Base-by-base conservation (phyloP, 257 asterid genomes). In the Solanum megistacrolobum region DNA sequence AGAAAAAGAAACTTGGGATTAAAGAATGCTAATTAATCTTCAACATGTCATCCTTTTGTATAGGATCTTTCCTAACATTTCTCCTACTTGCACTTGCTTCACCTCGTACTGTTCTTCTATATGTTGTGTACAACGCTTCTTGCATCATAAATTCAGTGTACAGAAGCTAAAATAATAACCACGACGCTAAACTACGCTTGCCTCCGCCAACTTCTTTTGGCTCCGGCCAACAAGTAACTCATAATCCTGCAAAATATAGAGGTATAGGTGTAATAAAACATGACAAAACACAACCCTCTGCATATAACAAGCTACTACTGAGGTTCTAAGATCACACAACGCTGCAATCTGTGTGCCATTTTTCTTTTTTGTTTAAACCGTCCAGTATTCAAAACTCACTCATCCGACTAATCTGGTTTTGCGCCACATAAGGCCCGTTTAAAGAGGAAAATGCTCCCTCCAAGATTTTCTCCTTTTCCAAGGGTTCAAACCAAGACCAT, bases 171-270 rank as follows among this genome's bases (percentile, higher is more conserved):
- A 29, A 25, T 20, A 14, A 32, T 36, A 85, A 32, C 81, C 14
- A 38, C 9, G 2, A 66, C 3, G 41, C 31, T 60, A 71, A 62
- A 86, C 25, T 13, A 91, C 23, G 91, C 93, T 96, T 55, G 95
- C 92, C 83, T 93, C 93, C 4, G 94, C 90, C 85, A 91, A 27
- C 92, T 86, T 91, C 76, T 41, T 89, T 89, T 87, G 93, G 79
- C 84, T 90, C 83, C 94, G 89, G 12, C 89, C 92, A 68, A 91
- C 88, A 90, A 96, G 93, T 89, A 92, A 66, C 88, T 93, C 96
- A 34, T 87, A 92, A 90, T 96, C 98, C 98, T 96, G 92, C 82
- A 87, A 83, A 83, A 71, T 85, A 48, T 35, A 12, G 2, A 48
- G 41, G 12, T 32, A 55, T 23, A 41, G 3, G 10, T 32, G 16